A percentile compares a stretch with the other conserved stretches of the same genome.
Conservation (phyloP, 1,139 yeast species). For the Magnusiomyces suaveolens region DNA sequence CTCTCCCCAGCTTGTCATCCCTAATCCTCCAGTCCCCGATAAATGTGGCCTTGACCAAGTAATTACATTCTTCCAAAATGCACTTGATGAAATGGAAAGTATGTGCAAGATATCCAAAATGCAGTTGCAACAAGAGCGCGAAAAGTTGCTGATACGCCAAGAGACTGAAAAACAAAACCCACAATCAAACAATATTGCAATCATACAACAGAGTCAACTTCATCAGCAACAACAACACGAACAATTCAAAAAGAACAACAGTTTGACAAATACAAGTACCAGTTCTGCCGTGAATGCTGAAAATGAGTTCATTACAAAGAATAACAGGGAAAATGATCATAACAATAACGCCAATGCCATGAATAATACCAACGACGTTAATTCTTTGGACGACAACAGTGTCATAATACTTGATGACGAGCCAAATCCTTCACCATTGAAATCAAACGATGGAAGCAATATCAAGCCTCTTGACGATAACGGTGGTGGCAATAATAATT, state of each 20-base stretch:
- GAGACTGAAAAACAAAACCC: background rate
- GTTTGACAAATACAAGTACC: no score
- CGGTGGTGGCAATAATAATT: background rate
- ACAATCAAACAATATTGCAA: no score
- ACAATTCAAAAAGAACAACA: background rate
- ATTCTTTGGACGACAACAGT: background rate
- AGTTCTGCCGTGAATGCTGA: no score
- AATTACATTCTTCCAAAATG: background rate
- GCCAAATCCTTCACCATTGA: background rate
- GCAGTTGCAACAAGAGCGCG: background rate
- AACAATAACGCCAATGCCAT: background rate
- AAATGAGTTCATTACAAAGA: background rate
- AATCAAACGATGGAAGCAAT: background rate
- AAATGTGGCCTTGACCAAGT: background rate
- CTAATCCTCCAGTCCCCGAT: background rate
- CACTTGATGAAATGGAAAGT: background rate
- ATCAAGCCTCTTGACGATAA: background rate
- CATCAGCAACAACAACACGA: background rate
- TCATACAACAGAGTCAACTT: background rate
- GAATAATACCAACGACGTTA: background rate
- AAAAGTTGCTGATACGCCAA: background rate
- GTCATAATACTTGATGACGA: no score
- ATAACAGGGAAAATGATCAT: no score
- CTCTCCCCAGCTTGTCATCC: background rate
- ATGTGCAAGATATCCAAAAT: background rate